These are phyloP conservation scores for Strobilomyces dryophilus DNA, from an alignment of 768 basidiomycete species.

Conservation along the genomic window DNA sequence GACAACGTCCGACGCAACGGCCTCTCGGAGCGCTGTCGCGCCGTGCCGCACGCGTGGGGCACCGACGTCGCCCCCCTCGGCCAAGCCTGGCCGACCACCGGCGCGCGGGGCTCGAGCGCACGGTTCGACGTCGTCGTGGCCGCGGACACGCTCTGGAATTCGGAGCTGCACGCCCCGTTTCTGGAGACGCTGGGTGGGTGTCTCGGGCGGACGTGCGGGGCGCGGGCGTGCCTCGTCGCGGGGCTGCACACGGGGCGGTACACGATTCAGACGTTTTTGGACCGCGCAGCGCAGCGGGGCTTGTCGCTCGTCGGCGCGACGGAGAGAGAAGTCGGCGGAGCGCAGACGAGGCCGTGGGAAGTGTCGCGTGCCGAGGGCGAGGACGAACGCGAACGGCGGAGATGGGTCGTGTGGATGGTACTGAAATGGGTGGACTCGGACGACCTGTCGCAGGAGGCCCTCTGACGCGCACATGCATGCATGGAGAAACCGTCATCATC, in stretches of 20 bases:
- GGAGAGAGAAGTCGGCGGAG: constrained; percentile 48
- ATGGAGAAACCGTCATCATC: not conserved
- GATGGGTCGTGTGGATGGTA: constrained; percentile 69
- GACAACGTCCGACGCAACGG: constrained; percentile 53
- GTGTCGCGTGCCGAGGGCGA: constrained; percentile 48
- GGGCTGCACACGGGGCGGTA: constrained; percentile 77
- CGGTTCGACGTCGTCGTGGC: constrained; percentile 64
- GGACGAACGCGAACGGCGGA: constrained; percentile 62
- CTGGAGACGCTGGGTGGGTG: constrained; percentile 48
- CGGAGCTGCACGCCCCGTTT: constrained; percentile 52
- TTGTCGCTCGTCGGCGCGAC: constrained; percentile 42
- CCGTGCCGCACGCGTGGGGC: constrained; percentile 65
- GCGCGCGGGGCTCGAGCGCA: not conserved
- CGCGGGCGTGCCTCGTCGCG: constrained; percentile 64
- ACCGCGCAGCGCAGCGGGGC: constrained; percentile 28
- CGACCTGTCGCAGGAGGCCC: constrained; percentile 12
- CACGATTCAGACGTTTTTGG: constrained; percentile 60
- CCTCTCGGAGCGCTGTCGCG: constrained; percentile 45
- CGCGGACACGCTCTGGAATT: constrained; percentile 78
- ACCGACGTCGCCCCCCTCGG: constrained; percentile 34
- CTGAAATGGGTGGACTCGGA: constrained; percentile 41
- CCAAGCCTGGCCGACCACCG: not conserved
- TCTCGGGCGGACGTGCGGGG: constrained; percentile 37
- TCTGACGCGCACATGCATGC: not conserved
- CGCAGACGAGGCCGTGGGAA: constrained; percentile 44